Evolutionary conservation across 2,329 filamentous ascomycete species (phyloP).

Genomic region (Hysterium pulicare): DNA sequence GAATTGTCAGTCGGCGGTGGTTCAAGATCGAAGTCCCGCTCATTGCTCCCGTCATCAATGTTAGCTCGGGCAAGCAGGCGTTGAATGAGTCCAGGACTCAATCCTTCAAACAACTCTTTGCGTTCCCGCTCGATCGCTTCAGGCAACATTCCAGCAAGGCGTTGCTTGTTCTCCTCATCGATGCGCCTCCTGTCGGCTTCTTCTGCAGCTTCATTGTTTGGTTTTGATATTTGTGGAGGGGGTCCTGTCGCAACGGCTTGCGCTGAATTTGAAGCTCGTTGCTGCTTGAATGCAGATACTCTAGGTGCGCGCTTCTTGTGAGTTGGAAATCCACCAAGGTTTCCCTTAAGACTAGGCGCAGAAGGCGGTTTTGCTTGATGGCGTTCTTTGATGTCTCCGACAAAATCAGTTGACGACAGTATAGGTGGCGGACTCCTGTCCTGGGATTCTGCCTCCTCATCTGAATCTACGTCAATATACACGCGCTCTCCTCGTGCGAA

Average conservation of each 20-base stretch:
- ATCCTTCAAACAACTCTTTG: conserved; percentile 71
- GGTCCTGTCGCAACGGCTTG: conserved; percentile 7
- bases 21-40: conserved; percentile 31
- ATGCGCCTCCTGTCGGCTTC: conserved; percentile 68
- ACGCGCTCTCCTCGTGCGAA: conserved; percentile 60
- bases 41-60: conserved; percentile 61
- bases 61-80: conserved; percentile 72
- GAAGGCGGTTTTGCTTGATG: conserved; percentile 59
- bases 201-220: conserved; percentile 22
- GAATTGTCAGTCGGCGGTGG: conserved; percentile 10
- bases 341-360: conserved; percentile 57
- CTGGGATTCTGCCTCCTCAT: conserved; percentile 42
- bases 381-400: conserved; percentile 79
- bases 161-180: conserved; percentile 74
- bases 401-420: conserved; percentile 46
- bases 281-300: conserved; percentile 76
- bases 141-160: conserved; percentile 72
- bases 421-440: conserved; percentile 14
- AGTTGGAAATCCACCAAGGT: conserved; percentile 74
- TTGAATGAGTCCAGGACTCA: conserved; percentile 74
- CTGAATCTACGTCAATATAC: conserved; percentile 57
- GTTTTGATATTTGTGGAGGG: conserved; percentile 2
- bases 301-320: conserved; percentile 70
- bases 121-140: conserved; percentile 79
- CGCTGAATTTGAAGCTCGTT: conserved; percentile 43